phyloP scores from a whole-genome alignment of 352 stramenopile genomes.

The Pythium guiyangense region DNA sequence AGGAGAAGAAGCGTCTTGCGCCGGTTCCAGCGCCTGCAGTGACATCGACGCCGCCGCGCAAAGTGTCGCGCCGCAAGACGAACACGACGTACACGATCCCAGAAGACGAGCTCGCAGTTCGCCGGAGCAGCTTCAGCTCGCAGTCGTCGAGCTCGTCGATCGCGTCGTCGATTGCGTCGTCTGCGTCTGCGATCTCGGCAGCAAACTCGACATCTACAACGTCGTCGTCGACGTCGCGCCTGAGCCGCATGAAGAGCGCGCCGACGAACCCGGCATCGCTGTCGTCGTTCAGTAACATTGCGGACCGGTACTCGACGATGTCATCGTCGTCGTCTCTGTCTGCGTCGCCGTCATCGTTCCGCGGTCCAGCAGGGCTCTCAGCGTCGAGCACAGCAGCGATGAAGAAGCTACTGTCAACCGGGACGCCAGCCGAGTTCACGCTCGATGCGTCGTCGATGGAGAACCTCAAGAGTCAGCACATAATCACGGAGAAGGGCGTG shows the following conservation, averaged over 20 bases:
- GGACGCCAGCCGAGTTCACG: constrained; percentile 37
- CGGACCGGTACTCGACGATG: constrained; percentile 18
- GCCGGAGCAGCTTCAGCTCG: constrained; percentile 43
- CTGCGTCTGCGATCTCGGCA: constrained; percentile 10
- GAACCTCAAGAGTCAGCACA: constrained; percentile 64
- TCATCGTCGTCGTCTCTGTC: constrained; percentile 18
- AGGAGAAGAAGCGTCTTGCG: constrained; percentile 21
- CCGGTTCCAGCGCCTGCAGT: constrained; percentile 6
- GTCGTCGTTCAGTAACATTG: constrained; percentile 16
- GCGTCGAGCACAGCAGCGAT: constrained; percentile 22
- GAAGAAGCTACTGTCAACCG: constrained; percentile 36
- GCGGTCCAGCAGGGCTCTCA: constrained; percentile 6
- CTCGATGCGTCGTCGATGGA: constrained; percentile 36
- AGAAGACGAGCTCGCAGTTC: constrained; percentile 36
- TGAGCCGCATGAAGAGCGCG: constrained; percentile 8
- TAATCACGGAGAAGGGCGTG: constrained; percentile 52
- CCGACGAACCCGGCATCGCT: neutral
- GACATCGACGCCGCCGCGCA: constrained; percentile 1
- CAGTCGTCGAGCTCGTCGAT: constrained; percentile 46
- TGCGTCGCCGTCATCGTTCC: constrained; percentile 20
- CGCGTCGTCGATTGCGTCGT: constrained; percentile 15
- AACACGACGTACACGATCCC: constrained; percentile 23
- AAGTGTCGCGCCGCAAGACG: constrained; percentile 4
- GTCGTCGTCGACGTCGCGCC: constrained; percentile 3
- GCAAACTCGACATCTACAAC: constrained; percentile 11